Percentiles rank a stretch among this genome's conserved stretches.
These are phyloP conservation scores for Cetraspora pellucida DNA, from an alignment of 192 early-diverging fungal genomes.

Conservation along the genomic window DNA sequence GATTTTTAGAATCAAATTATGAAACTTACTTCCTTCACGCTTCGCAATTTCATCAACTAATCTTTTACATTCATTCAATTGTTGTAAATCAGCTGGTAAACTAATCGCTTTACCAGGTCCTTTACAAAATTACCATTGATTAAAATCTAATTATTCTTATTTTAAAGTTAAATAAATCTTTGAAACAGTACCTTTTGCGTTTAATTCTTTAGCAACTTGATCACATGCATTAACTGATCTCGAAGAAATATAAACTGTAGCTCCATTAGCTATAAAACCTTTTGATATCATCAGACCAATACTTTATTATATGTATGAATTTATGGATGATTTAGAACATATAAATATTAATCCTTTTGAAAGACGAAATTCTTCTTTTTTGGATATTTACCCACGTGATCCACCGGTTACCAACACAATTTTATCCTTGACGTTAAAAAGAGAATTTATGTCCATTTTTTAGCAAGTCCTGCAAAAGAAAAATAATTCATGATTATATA, in stretches of 20 bases:
- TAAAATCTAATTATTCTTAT: background rate
- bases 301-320: constrained; percentile 5
- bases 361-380: no score
- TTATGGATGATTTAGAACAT: background rate
- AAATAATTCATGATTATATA: no score
- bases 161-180: background rate
- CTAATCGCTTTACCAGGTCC: constrained; percentile 71
- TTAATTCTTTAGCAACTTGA: constrained; percentile 24
- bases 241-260: constrained; percentile 88
- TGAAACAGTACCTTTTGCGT: background rate
- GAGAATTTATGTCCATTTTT: constrained; percentile 38
- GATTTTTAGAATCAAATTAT: no score
- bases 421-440: constrained; percentile 72
- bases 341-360: background rate
- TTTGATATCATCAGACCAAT: constrained; percentile 62
- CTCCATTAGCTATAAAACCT: constrained; percentile 84
- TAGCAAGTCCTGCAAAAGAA: background rate
- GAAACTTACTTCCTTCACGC: constrained; percentile 41
- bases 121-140: constrained; percentile 12
- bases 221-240: constrained; percentile 41
- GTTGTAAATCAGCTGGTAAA: constrained; percentile 68
- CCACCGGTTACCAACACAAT: constrained; percentile 83
- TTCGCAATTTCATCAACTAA: constrained; percentile 45
- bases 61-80: constrained; percentile 40
- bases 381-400: constrained; percentile 26